These are phyloP conservation scores for Lactarius hengduanensis DNA, from an alignment of 768 basidiomycete genomes.

Conservation along the genomic window DNA sequence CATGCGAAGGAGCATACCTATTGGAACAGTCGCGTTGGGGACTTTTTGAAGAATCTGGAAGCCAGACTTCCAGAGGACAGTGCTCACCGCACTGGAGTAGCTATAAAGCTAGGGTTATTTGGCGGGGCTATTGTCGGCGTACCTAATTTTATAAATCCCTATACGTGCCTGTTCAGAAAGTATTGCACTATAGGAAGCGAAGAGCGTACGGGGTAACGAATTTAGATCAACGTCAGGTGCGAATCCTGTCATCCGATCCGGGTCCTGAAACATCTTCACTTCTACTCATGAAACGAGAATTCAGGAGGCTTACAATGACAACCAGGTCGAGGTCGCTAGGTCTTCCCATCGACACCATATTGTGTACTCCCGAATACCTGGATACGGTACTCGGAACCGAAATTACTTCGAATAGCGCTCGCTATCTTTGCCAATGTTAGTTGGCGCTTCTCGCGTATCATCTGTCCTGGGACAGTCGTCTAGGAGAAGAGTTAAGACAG, in stretches of 20 bases:
- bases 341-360: constrained; percentile 43
- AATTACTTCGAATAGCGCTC: constrained; percentile 28
- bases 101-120: not conserved
- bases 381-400: constrained; percentile 39
- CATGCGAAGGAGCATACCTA: constrained; percentile 32
- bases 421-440: constrained; percentile 19
- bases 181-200: not conserved
- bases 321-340: constrained; percentile 53
- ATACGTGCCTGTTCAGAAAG: not conserved
- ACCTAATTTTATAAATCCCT: constrained; percentile 39
- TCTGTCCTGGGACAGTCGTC: not conserved
- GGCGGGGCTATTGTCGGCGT: not conserved
- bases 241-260: constrained; percentile 34
- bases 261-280: constrained; percentile 36
- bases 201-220: constrained; percentile 35
- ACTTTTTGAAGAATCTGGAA: constrained; percentile 36
- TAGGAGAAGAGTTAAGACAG: not conserved
- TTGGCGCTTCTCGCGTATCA: constrained; percentile 15
- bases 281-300: not conserved
- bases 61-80: constrained; percentile 32
- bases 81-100: constrained; percentile 35
- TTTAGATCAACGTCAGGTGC: constrained; percentile 31
- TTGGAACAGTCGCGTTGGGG: constrained; percentile 38
- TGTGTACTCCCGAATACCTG: constrained; percentile 50
- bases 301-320: constrained; percentile 43